These are phyloP conservation scores for Stachybotrys chlorohalonatus DNA, from an alignment of 2,329 filamentous ascomycete species.

Conservation along the genomic window DNA sequence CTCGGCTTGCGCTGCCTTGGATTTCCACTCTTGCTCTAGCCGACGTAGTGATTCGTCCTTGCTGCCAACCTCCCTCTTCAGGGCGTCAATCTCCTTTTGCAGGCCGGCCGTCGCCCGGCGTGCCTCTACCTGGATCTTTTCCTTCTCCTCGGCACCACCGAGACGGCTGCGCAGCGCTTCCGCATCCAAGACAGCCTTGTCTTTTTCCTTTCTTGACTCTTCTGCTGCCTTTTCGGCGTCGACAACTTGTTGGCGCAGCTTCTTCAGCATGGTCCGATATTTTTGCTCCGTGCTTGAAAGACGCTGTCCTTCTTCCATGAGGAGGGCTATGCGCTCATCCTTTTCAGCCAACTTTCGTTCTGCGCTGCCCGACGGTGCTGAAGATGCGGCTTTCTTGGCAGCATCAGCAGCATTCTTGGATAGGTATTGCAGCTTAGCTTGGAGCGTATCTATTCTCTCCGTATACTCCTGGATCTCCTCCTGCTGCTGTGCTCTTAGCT, in stretches of 20 bases:
- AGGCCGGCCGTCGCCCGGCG: slow-evolving; percentile 44
- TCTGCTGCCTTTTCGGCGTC: slow-evolving; percentile 57
- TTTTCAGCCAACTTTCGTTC: slow-evolving; percentile 82
- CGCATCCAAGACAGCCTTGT: slow-evolving; percentile 46
- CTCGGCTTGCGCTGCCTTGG: slow-evolving; percentile 55
- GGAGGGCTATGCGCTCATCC: slow-evolving; percentile 77
- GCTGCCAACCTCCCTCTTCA: slow-evolving; percentile 43
- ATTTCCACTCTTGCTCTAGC: slow-evolving; percentile 60
- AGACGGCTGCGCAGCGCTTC: slow-evolving; percentile 36
- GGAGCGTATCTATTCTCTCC: slow-evolving; percentile 84
- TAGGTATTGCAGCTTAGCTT: slow-evolving; percentile 84
- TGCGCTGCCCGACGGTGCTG: slow-evolving; percentile 52
- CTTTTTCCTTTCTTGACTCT: slow-evolving; percentile 49
- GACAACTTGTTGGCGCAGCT: slow-evolving; percentile 57
- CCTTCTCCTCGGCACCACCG: slow-evolving; percentile 40
- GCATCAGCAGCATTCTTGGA: slow-evolving; percentile 70
- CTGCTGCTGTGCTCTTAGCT: slow-evolving; percentile 41
- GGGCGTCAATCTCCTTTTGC: slow-evolving; percentile 23
- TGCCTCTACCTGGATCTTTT: slow-evolving; percentile 43
- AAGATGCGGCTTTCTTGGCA: slow-evolving; percentile 59
- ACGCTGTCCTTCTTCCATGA: slow-evolving; percentile 89
- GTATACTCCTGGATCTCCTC: slow-evolving; percentile 78
- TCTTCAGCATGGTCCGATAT: slow-evolving; percentile 74
- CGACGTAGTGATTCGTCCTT: slow-evolving; percentile 58
- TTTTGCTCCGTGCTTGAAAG: slow-evolving; percentile 81